Evolutionary conservation across 345 rosid species (phyloP), one percentile per base, ranked within the genome.

Genomic region (Ricinus communis): DNA sequence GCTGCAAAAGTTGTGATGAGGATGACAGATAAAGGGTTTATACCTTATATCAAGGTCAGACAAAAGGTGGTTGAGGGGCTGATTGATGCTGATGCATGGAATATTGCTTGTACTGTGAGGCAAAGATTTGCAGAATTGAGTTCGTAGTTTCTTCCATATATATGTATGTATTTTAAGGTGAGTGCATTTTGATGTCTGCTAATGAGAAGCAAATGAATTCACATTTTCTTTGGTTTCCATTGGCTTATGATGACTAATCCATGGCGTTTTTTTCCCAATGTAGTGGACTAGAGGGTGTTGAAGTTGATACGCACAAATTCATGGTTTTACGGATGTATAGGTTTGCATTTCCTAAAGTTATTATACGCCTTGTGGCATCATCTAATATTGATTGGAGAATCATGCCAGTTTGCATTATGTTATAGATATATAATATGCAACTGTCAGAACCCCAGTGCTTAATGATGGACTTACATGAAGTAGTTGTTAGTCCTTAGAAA

Each of bases 21-120:
- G 68, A 93, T 93, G 98, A 81, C 97, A 13, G 86, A 79, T 52
- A 91, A 72, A 72, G 92, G 91, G 69, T 93, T 87, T 72, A 85
- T 93, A 81, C 98, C 98, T 30, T 87, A 83, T 79, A 83, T 91
- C 36, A 83, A 72, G 76, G 83, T 82, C 47, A 84, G 98, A 85
- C 92, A 81, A 61, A 91, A 87, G 82, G 82, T 93, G 61, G 82
- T 91, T 5, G 87, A 89, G 65, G 87, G 90, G 47, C 77, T 93
- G 69, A 82, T 79, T 70, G 60, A 62, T 66, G 76, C 79, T 7
- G 87, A 87, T 62, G 96, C 91, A 75, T 85, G 84, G 83, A 80
- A 83, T 59, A 85, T 91, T 69, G 92, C 95, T 53, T 80, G 77
- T 79, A 78, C 76, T 45, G 90, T 91, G 71, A 89, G 97, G 72